These are phyloP conservation scores for Calonectria hongkongensis DNA, from an alignment of 2,329 filamentous ascomycete genomes.

Conservation along the genomic window DNA sequence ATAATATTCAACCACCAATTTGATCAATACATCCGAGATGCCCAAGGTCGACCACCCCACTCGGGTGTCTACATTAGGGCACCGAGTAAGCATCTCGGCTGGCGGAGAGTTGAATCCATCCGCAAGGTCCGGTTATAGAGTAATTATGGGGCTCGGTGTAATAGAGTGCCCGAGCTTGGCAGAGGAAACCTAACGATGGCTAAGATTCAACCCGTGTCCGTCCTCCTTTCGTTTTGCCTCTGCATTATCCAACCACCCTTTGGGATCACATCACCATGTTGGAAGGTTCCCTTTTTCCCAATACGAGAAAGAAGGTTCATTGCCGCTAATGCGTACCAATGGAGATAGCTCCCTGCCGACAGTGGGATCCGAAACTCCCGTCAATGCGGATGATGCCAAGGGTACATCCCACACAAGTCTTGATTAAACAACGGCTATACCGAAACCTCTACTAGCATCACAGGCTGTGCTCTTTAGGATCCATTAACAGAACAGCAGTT, in stretches of 20 bases:
- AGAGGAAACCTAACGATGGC: background rate
- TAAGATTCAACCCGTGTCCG: background rate
- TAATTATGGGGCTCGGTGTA: background rate
- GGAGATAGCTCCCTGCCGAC: too few species aligned
- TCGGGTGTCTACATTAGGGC: background rate
- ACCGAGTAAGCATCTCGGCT: background rate
- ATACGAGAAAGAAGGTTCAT: too few species aligned
- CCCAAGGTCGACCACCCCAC: background rate
- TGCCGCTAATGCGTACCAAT: too few species aligned
- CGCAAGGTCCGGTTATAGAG: background rate
- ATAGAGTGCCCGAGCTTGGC: background rate
- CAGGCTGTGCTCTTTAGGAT: background rate
- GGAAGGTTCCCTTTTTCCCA: too few species aligned
- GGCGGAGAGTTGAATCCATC: background rate
- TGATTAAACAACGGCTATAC: background rate
- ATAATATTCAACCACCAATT: background rate
- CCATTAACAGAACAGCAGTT: background rate
- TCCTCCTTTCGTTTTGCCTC: too few species aligned
- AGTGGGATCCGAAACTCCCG: background rate
- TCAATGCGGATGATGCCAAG: background rate
- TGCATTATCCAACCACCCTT: too few species aligned
- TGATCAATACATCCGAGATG: background rate
- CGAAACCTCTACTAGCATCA: background rate
- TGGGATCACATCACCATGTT: too few species aligned
- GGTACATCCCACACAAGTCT: background rate